Base-by-base conservation (phyloP, 2,329 filamentous ascomycete species). In the Trichoderma polysporum region DNA sequence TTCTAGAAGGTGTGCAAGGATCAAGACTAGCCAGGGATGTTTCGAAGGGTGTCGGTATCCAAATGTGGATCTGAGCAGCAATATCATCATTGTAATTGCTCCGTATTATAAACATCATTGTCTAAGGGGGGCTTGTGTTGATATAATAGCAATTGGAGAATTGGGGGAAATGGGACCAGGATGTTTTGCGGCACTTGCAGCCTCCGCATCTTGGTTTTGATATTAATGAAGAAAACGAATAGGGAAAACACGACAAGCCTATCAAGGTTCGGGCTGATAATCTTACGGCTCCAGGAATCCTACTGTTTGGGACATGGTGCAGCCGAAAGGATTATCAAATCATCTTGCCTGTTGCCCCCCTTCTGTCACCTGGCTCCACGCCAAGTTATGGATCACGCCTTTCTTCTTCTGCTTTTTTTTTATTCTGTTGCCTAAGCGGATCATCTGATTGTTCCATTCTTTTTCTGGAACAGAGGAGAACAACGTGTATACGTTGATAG, bases 1-100 rank as follows among this genome's bases (percentile, higher is more conserved):
- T 63, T 63, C 59, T 53, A 53, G 59, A 63, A 63, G 49, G 19
- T 9, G 19, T 9, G 31, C 59, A 54, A 29, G 59, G 59, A 31
- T 53, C 9, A 17, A 31, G 27, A 13, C 7, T 31, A 31, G 59
- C 59, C 33, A 52, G 37, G 45, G 47, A 17, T 39, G 17, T 29
- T 49, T 41, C 33, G 35, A 63, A 54, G 27, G 29, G n/a, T 41
- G 8, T 19, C 41, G 22, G 41, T 22, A 22, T 22, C 27, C 35
- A 31, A n/a, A 9, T 45, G 35, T 29, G 19, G 59, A 45, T 25
- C 31, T 41, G 49, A 41, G 49, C 33, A 39, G 49, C n/a, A 29
- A 31, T 45, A 41, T 53, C 49, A 17, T 63, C 49, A 52, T 8
- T 52, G 59, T 33, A 4, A 33, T 25, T 45, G 13, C 9, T 17